Base-by-base conservation (phyloP, 768 basidiomycete genomes). In the Hygrocybe punicea region DNA sequence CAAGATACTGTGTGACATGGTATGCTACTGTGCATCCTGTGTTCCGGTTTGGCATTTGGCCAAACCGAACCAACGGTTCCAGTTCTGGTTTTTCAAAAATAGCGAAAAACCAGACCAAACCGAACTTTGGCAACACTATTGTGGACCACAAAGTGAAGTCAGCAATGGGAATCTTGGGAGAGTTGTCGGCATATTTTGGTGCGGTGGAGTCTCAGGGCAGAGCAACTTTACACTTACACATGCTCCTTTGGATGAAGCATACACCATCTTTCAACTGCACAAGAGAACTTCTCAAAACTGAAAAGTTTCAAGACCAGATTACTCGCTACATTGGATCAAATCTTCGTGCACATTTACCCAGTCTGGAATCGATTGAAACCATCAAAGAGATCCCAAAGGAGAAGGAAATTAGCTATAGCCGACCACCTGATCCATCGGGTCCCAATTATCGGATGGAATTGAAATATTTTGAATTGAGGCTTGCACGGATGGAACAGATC, bases 161-260 rank as follows among this genome's bases (percentile, higher is more conserved):
- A n/a, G n/a, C n/a, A n/a, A 54, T 51, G 19, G 77, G 76, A 0
- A 59, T 75, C 1, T 61, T 75, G 4, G 73, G 76, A 1, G 2
- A 51, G 2, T 60, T 73, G 1, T 37, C 48, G 16, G 76, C n/a
- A n/a, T n/a, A n/a, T n/a, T n/a, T n/a, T n/a, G n/a, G n/a, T n/a
- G n/a, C n/a, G n/a, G n/a, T n/a, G 0, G 77, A 80, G 63, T 61
- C 69, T 1, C 78, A 80, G 60, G 75, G 71, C 1, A 59, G 73
- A 13, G 73, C 70, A 0, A 68, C 67, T 1, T 60, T 78, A 1
- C 78, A 75, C 61, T 57, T 71, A 0, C 75, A 76, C 57, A 42
- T 75, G 16, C 50, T 77, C 0, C 1, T 77, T 0, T 76, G 70
- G 70, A 58, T 76, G 6, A 35, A 57, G 9, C 53, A 69, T 48